A percentile compares a stretch with the other conserved stretches of the same genome.
Evolutionary conservation across 768 basidiomycete species (phyloP).

Genomic region (Asterophora lycoperdoides): DNA sequence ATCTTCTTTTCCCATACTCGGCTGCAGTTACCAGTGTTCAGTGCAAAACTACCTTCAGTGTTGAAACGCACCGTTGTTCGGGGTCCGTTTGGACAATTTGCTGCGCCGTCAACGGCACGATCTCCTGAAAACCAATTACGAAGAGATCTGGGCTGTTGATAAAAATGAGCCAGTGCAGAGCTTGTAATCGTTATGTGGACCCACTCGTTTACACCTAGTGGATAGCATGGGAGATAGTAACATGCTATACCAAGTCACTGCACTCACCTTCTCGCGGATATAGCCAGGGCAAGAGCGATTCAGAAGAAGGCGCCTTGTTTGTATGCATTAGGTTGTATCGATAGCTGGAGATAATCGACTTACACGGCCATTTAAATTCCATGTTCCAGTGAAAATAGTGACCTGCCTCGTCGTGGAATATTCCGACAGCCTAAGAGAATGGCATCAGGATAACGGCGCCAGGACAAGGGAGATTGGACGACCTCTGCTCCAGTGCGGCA

Average conservation of each 20-base stretch:
- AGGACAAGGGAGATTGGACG: constrained; percentile 9
- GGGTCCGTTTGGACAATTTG: constrained; percentile 96
- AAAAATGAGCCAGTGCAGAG: constrained; percentile 10
- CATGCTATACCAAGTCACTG: constrained; percentile 14
- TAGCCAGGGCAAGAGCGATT: constrained; percentile 85
- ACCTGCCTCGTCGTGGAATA: constrained; percentile 77
- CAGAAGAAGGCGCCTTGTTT: constrained; percentile 67
- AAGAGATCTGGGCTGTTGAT: constrained; percentile 82
- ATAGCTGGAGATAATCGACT: constrained; percentile 15
- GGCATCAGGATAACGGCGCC: not conserved
- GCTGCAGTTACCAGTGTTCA: constrained; percentile 36
- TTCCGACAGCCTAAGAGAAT: constrained; percentile 56
- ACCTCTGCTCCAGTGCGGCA: constrained; percentile 67
- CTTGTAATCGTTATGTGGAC: constrained; percentile 16
- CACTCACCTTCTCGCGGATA: constrained; percentile 76
- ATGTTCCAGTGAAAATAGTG: constrained; percentile 83
- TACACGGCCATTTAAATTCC: constrained; percentile 93
- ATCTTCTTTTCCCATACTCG: constrained; percentile 84
- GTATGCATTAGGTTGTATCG: constrained; percentile 1
- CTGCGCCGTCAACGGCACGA: constrained; percentile 95
- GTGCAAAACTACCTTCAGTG: not conserved
- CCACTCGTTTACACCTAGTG: constrained; percentile 43
- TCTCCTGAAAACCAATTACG: constrained; percentile 92
- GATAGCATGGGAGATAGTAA: constrained; percentile 9
- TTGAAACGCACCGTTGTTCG: constrained; percentile 64